phyloP scores from a whole-genome alignment of 2,329 filamentous ascomycete species.

The Oidium heveae region DNA sequence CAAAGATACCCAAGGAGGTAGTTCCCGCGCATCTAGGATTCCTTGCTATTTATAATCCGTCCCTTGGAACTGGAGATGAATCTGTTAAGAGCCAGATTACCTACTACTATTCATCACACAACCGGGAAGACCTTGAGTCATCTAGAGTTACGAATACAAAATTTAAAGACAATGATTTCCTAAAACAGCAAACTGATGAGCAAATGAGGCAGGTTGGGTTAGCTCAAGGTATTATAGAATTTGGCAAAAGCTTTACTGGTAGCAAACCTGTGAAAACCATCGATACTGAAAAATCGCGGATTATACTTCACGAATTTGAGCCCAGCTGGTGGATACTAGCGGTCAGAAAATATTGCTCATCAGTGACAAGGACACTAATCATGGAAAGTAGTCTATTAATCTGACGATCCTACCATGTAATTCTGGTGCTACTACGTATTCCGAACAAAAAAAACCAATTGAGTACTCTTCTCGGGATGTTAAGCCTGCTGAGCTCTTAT shows the following conservation, averaged over 20 bases:
- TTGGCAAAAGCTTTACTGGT: slow-evolving; percentile 66
- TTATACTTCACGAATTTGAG: slow-evolving; percentile 72
- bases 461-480: slow-evolving; percentile 85
- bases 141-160: background rate
- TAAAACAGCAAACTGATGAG: slow-evolving; percentile 52
- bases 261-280: slow-evolving; percentile 57
- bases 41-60: slow-evolving; percentile 85
- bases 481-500: slow-evolving; percentile 52
- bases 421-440: slow-evolving; percentile 14
- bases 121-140: slow-evolving; percentile 1
- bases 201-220: slow-evolving; percentile 79
- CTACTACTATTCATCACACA: slow-evolving; percentile 38
- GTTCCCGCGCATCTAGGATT: slow-evolving; percentile 65
- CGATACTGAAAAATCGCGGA: slow-evolving; percentile 71
- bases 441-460: slow-evolving; percentile 15
- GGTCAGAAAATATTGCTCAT: slow-evolving; percentile 25
- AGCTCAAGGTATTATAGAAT: slow-evolving; percentile 88
- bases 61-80: slow-evolving; percentile 36
- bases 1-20: slow-evolving; percentile 4
- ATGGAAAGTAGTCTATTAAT: slow-evolving; percentile 39
- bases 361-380: slow-evolving; percentile 4
- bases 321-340: slow-evolving; percentile 87
- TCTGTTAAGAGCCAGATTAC: slow-evolving; percentile 59
- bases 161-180: slow-evolving; percentile 11
- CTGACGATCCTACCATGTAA: slow-evolving; percentile 48